Conservation (phyloP, 805 yeast species). For the Saccharomyces eubayanus region DNA sequence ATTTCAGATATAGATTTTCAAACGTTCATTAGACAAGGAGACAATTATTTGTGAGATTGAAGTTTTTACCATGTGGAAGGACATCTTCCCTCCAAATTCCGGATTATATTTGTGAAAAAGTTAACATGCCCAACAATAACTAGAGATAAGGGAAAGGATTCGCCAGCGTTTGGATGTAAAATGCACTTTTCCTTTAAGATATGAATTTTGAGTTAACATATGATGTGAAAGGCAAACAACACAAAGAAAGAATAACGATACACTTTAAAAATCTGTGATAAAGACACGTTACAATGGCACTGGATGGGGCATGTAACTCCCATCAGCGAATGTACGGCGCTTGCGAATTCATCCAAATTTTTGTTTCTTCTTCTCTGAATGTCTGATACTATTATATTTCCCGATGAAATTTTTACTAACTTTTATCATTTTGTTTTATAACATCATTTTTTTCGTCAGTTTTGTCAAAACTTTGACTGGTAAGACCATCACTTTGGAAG, state of each 20-base stretch:
- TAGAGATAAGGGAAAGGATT: not conserved
- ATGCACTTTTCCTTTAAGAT: not conserved
- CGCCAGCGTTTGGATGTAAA: not conserved
- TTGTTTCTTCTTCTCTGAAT: not conserved
- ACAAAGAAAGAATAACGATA: not conserved
- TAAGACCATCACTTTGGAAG: conserved; percentile 96
- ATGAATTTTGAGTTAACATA: not conserved
- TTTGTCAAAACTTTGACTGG: conserved; percentile 83
- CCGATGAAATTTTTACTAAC: not conserved
- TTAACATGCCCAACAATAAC: not conserved
- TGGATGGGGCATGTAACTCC: not conserved
- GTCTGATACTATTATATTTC: not conserved
- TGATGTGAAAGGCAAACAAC: not conserved
- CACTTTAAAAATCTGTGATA: not conserved
- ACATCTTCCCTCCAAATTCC: not conserved
- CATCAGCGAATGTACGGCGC: not conserved
- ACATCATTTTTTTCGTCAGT: conserved; percentile 26
- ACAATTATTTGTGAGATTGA: not conserved
- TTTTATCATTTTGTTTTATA: not conserved
- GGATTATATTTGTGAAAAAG: not conserved
- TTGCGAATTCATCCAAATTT: not conserved
- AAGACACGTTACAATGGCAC: not conserved
- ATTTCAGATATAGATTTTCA: not conserved
- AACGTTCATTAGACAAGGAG: not conserved
- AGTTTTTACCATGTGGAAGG: not conserved